Evolutionary conservation across 305 asterid genomes (phyloP).

Genomic region (Fraxinus floribunda): DNA sequence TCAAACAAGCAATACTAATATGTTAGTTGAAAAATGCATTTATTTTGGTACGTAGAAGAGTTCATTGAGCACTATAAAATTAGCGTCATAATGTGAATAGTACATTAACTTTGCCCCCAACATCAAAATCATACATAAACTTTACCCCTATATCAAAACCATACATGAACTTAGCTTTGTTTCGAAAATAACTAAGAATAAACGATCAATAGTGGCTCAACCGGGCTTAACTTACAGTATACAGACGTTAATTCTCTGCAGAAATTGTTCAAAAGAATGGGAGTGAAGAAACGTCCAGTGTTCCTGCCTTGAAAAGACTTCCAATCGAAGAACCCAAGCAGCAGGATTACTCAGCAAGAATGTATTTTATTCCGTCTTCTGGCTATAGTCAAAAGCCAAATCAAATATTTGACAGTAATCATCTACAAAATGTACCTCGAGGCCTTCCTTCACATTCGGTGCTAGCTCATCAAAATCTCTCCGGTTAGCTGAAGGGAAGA

Average conservation of each 20-base stretch:
- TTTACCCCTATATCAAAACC: not conserved
- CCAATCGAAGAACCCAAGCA: constrained; percentile 3
- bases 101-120: not conserved
- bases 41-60: too few relatives aligned
- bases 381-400: constrained; percentile 54
- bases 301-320: constrained; percentile 1
- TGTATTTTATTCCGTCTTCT: constrained; percentile 18
- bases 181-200: constrained; percentile 11
- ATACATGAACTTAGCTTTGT: not conserved
- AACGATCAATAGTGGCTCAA: constrained; percentile 29
- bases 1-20: too few relatives aligned
- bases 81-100: not conserved
- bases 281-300: not conserved
- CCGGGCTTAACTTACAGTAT: constrained; percentile 14
- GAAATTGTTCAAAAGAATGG: not conserved
- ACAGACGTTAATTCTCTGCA: constrained; percentile 2
- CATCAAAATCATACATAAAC: not conserved
- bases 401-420: constrained; percentile 70
- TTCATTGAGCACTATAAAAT: too few relatives aligned
- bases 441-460: constrained; percentile 84
- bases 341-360: not conserved
- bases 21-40: too few relatives aligned
- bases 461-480: constrained; percentile 96
- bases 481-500: constrained; percentile 92
- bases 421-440: constrained; percentile 87